Base-by-base conservation (phyloP, 2,329 filamentous ascomycete genomes). In the Colletotrichum graminicola region DNA sequence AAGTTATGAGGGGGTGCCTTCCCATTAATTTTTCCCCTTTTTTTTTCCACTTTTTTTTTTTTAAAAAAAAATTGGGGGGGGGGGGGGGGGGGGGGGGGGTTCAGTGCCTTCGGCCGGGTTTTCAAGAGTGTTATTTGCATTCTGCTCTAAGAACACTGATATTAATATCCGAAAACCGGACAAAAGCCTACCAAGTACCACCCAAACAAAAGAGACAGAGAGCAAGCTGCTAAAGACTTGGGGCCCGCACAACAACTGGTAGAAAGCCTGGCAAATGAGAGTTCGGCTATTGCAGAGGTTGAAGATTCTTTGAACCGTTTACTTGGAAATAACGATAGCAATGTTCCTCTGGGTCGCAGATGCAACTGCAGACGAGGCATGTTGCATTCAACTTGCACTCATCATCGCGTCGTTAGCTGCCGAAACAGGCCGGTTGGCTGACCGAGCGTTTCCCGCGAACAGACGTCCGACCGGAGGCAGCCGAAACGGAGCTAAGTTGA, bases 401-500 rank as follows among this genome's bases (percentile, higher is more conserved):
- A 43, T 26, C 21, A 54, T 32, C 21, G 23, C 2, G 11, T 45
- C 39, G 36, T 36, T 23, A 63, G 49, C 52, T 18, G 34, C 56
- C 51, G n/a, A 55, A 56, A 10, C 7, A 36, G 26, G 26, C 34
- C 51, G 54, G 12, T 52, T 49, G 23, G 54, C 49, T 51, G 23
- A 34, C 49, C 18, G 56, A 64, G 39, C 54, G 41, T 29, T 29
- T 18, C 57, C 41, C 21, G 69, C 39, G 66, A 68, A 72, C 69
- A 72, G 69, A 72, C 47, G 66, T 55, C 69, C 52, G 60, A 72
- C 47, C 63, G 49, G 54, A 63, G 54, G 47, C 54, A 56, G 54
- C 23, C 69, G 69, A 72, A 72, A 72, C 69, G 59, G 39, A 10
- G 36, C 60, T 69, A 64, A 23, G 26, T 52, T 72, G 69, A 64